These are phyloP conservation scores for Aphanomyces invadans DNA, from an alignment of 352 stramenopile genomes.

Conservation along the genomic window DNA sequence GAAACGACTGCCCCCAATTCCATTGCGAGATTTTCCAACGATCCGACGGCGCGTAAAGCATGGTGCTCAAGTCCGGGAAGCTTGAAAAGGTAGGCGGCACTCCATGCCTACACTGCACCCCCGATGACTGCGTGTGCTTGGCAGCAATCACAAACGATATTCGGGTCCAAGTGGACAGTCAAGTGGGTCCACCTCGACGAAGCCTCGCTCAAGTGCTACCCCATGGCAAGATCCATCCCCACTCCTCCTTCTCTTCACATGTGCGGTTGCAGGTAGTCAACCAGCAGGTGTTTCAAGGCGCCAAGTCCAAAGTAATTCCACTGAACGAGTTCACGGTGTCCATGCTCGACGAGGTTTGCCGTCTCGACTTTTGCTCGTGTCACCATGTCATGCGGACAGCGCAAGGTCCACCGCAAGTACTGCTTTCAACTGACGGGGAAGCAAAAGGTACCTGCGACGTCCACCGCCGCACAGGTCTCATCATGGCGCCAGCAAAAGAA, in stretches of 20 bases:
- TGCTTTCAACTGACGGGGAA: conserved; percentile 49
- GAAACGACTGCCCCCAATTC: not conserved
- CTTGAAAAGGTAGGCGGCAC: not conserved
- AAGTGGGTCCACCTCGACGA: conserved; percentile 75
- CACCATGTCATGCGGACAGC: conserved; percentile 29
- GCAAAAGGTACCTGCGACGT: conserved; percentile 49
- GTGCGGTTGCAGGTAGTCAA: conserved; percentile 26
- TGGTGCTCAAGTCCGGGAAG: not conserved
- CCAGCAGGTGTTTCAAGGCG: conserved; percentile 47
- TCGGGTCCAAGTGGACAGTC: conserved; percentile 67
- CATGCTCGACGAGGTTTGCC: conserved; percentile 36
- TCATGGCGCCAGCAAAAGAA: conserved; percentile 29
- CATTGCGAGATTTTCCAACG: not conserved
- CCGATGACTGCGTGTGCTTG: not conserved
- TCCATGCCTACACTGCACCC: too few relatives aligned
- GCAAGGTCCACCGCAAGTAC: conserved; percentile 53
- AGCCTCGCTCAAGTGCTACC: conserved; percentile 62
- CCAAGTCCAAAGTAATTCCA: conserved; percentile 40
- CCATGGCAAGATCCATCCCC: conserved; percentile 35
- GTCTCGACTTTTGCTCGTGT: not conserved
- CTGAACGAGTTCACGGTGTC: conserved; percentile 44
- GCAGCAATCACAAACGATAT: conserved; percentile 47
- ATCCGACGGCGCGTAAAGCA: not conserved
- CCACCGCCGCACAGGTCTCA: too few relatives aligned
- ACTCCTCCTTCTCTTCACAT: not conserved